phyloP scores from a whole-genome alignment of 495 filamentous ascomycete species.

The Pyrenula aspistea region DNA sequence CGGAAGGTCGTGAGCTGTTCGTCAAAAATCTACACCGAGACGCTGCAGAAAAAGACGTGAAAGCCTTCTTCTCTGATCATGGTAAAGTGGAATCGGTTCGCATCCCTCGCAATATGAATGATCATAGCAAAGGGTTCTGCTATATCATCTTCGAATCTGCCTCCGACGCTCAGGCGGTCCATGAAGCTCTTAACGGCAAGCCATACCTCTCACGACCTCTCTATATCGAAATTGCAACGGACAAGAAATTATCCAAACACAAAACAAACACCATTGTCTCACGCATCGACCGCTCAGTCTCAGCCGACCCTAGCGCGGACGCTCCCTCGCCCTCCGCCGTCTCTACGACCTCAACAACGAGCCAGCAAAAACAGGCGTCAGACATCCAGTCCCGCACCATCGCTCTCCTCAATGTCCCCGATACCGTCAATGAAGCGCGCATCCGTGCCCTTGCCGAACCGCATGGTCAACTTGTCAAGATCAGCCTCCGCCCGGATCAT shows the following conservation, averaged over 20 bases:
- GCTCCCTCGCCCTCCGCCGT: constrained; percentile 7
- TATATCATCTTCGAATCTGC: constrained; percentile 68
- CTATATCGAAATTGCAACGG: constrained; percentile 48
- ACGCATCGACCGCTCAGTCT: constrained; percentile 22
- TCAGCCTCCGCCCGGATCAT: constrained; percentile 55
- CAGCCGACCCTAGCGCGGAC: constrained; percentile 20
- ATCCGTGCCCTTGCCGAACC: constrained; percentile 50
- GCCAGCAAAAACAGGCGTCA: constrained; percentile 12
- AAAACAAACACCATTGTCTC: constrained; percentile 29
- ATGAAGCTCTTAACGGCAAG: constrained; percentile 55
- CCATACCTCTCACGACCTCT: constrained; percentile 56
- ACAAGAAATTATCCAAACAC: constrained; percentile 30
- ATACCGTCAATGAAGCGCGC: constrained; percentile 53
- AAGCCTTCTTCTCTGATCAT: constrained; percentile 57
- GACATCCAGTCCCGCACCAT: constrained; percentile 39
- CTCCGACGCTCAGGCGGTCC: constrained; percentile 39
- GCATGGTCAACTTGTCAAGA: constrained; percentile 40
- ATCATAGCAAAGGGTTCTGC: constrained; percentile 57
- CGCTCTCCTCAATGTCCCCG: constrained; percentile 48
- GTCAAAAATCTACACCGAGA: constrained; percentile 60
- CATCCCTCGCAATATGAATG: constrained; percentile 50
- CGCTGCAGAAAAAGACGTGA: constrained; percentile 54
- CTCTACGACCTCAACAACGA: constrained; percentile 4
- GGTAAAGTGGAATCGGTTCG: constrained; percentile 60
- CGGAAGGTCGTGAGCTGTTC: constrained; percentile 81